Conservation (phyloP, 495 filamentous ascomycete genomes). For the Aspergillus affinis region DNA sequence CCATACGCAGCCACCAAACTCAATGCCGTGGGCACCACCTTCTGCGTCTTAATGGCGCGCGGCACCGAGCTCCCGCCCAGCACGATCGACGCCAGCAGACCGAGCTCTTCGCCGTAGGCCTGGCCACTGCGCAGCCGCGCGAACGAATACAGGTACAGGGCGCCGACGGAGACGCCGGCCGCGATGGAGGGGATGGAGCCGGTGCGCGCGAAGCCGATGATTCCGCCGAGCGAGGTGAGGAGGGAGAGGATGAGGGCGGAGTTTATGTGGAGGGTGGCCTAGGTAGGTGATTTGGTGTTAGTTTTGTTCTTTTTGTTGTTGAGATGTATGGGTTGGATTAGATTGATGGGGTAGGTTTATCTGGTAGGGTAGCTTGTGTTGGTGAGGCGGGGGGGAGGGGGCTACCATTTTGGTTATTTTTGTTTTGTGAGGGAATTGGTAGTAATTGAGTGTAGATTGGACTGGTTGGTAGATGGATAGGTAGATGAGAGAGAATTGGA, state of each 20-base stretch:
- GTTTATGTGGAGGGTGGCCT: slow-evolving; percentile 20
- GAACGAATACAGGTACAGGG: slow-evolving; percentile 51
- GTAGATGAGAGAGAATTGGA: not conserved
- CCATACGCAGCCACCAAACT: slow-evolving; percentile 65
- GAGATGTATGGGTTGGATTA: not conserved
- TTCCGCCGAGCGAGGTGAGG: slow-evolving; percentile 83
- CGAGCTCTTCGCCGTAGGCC: slow-evolving; percentile 71
- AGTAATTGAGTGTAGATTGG: too few species aligned
- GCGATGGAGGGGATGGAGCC: slow-evolving; percentile 81
- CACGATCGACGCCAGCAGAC: slow-evolving; percentile 75
- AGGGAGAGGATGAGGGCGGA: slow-evolving; percentile 73
- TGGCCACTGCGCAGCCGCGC: slow-evolving; percentile 46
- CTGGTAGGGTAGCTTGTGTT: too few species aligned
- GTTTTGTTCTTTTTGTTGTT: not conserved
- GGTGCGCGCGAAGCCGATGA: slow-evolving; percentile 78
- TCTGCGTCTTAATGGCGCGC: slow-evolving; percentile 71
- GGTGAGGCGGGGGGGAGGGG: too few species aligned
- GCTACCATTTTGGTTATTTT: too few species aligned
- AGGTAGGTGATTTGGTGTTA: slow-evolving; percentile 11
- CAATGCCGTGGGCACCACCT: slow-evolving; percentile 74
- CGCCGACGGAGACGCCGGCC: slow-evolving; percentile 79
- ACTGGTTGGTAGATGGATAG: too few species aligned
- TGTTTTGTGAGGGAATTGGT: too few species aligned
- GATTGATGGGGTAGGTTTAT: too few species aligned
- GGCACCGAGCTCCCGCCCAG: slow-evolving; percentile 82